Conservation (phyloP, 2,329 filamentous ascomycete species). For the Aspergillus ochraceoroseus region DNA sequence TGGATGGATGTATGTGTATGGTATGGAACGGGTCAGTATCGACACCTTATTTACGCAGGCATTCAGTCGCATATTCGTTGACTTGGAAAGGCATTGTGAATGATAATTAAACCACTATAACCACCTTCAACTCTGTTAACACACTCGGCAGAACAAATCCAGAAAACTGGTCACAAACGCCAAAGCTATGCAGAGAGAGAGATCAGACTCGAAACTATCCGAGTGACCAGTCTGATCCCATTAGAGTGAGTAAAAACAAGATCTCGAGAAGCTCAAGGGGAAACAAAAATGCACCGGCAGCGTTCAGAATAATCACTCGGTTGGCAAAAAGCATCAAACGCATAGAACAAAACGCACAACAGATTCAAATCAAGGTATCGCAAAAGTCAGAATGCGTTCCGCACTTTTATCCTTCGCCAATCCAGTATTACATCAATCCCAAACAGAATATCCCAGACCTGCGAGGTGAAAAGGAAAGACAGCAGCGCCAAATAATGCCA, state of each 20-base stretch:
- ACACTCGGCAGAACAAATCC: conserved; percentile 1
- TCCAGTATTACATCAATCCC: conserved; percentile 19
- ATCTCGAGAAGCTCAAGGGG: neutral
- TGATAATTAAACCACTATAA: neutral
- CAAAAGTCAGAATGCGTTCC: conserved; percentile 11
- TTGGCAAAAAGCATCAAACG: conserved; percentile 4
- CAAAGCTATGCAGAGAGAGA: conserved; percentile 13
- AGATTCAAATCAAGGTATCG: conserved; percentile 13
- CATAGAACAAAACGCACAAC: neutral
- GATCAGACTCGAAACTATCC: conserved; percentile 1
- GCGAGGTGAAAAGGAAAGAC: conserved; percentile 37
- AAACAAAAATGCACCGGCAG: no score
- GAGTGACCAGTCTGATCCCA: conserved; percentile 4
- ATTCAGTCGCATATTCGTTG: no score
- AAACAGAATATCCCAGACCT: conserved; percentile 25
- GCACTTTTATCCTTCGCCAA: conserved; percentile 21
- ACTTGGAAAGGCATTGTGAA: no score
- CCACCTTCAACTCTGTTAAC: neutral
- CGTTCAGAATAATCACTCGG: no score
- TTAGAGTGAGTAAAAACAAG: neutral
- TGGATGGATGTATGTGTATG: no score
- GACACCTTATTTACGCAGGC: no score
- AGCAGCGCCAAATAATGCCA: conserved; percentile 37
- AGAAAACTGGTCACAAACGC: conserved; percentile 7
- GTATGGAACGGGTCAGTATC: no score